A percentile compares a stretch with the other conserved stretches of the same genome.
phyloP scores from a whole-genome alignment of 2,329 filamentous ascomycete genomes.

The Clonostachys rosea region DNA sequence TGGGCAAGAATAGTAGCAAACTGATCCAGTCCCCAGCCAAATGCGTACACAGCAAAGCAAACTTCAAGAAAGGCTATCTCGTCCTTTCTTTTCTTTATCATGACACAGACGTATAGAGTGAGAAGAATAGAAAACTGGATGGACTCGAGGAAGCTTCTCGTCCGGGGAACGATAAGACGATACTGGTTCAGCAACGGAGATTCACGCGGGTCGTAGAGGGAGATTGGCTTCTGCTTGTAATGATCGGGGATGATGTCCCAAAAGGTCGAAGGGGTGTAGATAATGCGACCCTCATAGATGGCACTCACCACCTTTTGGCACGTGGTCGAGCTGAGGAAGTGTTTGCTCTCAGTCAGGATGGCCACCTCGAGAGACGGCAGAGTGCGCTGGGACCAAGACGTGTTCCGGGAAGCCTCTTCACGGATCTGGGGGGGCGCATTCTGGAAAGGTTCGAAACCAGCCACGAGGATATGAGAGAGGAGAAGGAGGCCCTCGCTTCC shows the following conservation, averaged over 20 bases:
- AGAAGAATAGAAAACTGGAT: conserved; percentile 69
- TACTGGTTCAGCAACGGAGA: conserved; percentile 81
- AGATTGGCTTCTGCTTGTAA: conserved; percentile 80
- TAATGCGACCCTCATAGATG: conserved; percentile 75
- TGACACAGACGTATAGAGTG: conserved; percentile 64
- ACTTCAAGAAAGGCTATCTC: conserved; percentile 55
- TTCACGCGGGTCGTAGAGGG: conserved; percentile 71
- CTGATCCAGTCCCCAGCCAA: conserved; percentile 77
- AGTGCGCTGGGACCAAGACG: conserved; percentile 48
- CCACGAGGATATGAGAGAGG: conserved; percentile 74
- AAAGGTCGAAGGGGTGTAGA: conserved; percentile 78
- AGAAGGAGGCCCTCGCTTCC: conserved; percentile 67
- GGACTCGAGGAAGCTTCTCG: conserved; percentile 70
- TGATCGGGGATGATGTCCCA: conserved; percentile 81
- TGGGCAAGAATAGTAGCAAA: conserved; percentile 75
- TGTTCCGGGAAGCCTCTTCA: conserved; percentile 46
- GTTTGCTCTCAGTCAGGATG: conserved; percentile 77
- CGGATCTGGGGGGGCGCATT: conserved; percentile 68
- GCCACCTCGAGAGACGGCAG: conserved; percentile 78
- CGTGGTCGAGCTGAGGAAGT: conserved; percentile 71
- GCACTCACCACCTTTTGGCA: conserved; percentile 80
- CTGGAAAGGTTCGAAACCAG: conserved; percentile 82
- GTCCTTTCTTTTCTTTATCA: conserved; percentile 61
- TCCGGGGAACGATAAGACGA: conserved; percentile 76
- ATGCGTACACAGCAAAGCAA: conserved; percentile 67